phyloP scores from a whole-genome alignment of 192 early-diverging fungal genomes.

The Phycomyces blakesleeanus region DNA sequence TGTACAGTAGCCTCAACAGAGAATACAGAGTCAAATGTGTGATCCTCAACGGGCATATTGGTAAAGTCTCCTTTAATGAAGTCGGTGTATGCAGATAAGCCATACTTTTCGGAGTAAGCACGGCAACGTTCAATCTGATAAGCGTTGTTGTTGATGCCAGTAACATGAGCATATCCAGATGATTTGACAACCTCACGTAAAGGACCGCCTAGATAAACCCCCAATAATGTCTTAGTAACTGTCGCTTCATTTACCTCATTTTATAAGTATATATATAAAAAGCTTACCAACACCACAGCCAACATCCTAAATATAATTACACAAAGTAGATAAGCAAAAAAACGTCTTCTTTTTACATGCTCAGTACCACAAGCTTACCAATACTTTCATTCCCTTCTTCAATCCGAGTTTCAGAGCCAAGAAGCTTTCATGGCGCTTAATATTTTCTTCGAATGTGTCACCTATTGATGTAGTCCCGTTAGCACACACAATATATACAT shows the following conservation, averaged over 20 bases:
- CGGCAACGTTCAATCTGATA: constrained; percentile 84
- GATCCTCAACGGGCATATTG: constrained; percentile 74
- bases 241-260: no score
- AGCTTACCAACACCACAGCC: constrained; percentile 82
- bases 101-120: constrained; percentile 67
- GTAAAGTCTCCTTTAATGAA: constrained; percentile 80
- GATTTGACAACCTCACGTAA: constrained; percentile 81
- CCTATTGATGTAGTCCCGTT: constrained; percentile 26
- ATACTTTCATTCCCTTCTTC: constrained; percentile 57
- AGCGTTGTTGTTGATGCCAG: constrained; percentile 90
- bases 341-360: no score
- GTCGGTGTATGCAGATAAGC: constrained; percentile 54
- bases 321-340: no score
- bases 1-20: constrained; percentile 90
- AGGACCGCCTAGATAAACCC: constrained; percentile 55
- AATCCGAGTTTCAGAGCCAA: constrained; percentile 68
- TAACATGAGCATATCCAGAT: constrained; percentile 65
- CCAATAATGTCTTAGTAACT: neutral
- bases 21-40: constrained; percentile 78
- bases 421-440: constrained; percentile 81
- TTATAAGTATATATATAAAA: neutral
- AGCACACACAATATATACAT: no score
- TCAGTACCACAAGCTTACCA: constrained; percentile 60
- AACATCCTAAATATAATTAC: constrained; percentile 55
- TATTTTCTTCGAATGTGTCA: constrained; percentile 69